Evolutionary conservation across 2,329 filamentous ascomycete species (phyloP), one percentile per base, ranked within the genome.

Genomic region (Colletotrichum orchidophilum): DNA sequence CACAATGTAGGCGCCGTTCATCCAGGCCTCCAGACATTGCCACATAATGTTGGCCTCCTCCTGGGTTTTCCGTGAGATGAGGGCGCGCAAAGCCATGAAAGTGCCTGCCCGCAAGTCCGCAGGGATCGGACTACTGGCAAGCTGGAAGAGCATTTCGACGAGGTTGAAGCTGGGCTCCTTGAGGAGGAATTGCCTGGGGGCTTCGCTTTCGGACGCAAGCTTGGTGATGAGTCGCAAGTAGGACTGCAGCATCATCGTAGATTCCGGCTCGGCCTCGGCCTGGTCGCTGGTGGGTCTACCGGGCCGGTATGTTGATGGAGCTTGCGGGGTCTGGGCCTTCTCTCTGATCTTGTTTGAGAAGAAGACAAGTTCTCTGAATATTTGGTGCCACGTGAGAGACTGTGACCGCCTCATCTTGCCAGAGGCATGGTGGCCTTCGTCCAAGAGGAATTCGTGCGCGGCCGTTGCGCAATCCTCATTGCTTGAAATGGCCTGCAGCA

Each of bases 211-310:
- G 26, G 88, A 87, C 73, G 92, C 92, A 11, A 99, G 85, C 80
- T 97, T 94, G 3, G 94, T 90, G 76, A 97, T 93, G 5, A 99
- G 87, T 33, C 96, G 91, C 63, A 99, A 86, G 79, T 98, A 98
- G 75, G 94, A 96, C 78, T 98, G 95, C 31, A 99, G 87, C 94
- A 99, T 98, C 82, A 97, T 93, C n/a, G 93, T 92, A 50, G 94
- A 97, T 80, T 99, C 97, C 4, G 95, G 94, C 78, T 98, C 96
- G 31, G 88, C 87, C 79, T 97, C 95, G 71, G 94, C 91, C 71
- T 92, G 88, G 54, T 93, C 91, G 21, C 85, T 85, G 53, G 88
- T 84, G 55, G 89, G 84, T 79, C 94, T 92, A 57, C 88, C 87
- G 64, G 87, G 80, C 72, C 91, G 87, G 76, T 89, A 88, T 4